Conservation (phyloP, 345 rosid genomes). For the Linum lewisii region DNA sequence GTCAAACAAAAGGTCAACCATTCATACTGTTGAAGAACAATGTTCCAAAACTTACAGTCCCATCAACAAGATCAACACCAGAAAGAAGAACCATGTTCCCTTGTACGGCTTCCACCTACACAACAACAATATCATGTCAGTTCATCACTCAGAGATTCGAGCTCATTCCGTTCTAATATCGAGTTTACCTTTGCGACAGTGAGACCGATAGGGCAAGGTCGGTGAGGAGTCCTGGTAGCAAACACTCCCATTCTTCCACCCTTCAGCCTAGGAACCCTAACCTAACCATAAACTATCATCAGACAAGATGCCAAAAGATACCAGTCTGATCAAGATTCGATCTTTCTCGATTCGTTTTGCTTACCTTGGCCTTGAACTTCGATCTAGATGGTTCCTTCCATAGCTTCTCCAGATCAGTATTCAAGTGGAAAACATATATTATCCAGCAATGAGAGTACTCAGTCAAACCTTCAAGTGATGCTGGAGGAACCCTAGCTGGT, state of each 20-base stretch:
- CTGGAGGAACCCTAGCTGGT: conserved; percentile 71
- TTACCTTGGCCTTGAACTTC: conserved; percentile 86
- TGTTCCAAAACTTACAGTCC: conserved; percentile 59
- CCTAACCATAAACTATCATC: conserved; percentile 38
- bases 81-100: conserved; percentile 66
- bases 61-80: conserved; percentile 92
- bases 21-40: not conserved
- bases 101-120: conserved; percentile 69
- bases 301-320: conserved; percentile 11
- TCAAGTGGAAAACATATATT: conserved; percentile 81
- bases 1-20: not conserved
- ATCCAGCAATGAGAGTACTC: conserved; percentile 96
- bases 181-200: conserved; percentile 73
- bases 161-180: too few relatives aligned
- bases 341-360: not conserved
- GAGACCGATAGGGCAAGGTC: conserved; percentile 88
- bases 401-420: conserved; percentile 81
- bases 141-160: not conserved
- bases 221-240: conserved; percentile 87
- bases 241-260: conserved; percentile 79
- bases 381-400: conserved; percentile 86
- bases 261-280: conserved; percentile 87
- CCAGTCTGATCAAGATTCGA: not conserved
- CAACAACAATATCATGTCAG: not conserved
- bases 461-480: conserved; percentile 81